Percentiles rank a stretch among this genome's conserved stretches.
These are phyloP conservation scores for Aquilaria agallochum DNA, from an alignment of 441 rosid species.

Conservation along the genomic window DNA sequence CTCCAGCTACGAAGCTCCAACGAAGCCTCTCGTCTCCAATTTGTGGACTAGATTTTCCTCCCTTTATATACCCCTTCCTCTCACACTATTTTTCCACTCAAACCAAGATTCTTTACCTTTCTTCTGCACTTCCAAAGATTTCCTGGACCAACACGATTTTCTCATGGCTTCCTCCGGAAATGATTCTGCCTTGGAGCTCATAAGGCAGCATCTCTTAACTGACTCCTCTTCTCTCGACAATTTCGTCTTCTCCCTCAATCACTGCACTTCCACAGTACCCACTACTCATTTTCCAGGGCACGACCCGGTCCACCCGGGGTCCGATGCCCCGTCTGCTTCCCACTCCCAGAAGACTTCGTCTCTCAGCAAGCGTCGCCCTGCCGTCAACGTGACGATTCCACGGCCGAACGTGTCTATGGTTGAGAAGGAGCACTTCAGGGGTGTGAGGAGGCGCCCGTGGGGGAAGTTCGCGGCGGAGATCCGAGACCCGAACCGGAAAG, in stretches of 20 bases:
- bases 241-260: conserved; percentile 19
- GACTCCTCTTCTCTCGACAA: conserved; percentile 37
- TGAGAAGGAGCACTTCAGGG: conserved; percentile 50
- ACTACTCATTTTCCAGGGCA: background rate
- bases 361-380: conserved; percentile 58
- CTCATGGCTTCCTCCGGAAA: conserved; percentile 33
- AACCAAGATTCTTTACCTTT: background rate
- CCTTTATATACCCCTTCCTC: conserved; percentile 13
- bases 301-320: conserved; percentile 2
- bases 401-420: conserved; percentile 10
- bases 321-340: conserved; percentile 7
- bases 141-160: background rate
- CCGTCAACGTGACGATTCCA: conserved; percentile 48
- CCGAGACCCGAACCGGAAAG: conserved; percentile 58
- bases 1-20: conserved; percentile 23
- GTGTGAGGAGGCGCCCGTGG: conserved; percentile 62
- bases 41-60: background rate
- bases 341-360: conserved; percentile 29
- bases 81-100: conserved; percentile 36
- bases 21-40: conserved; percentile 2
- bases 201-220: conserved; percentile 52
- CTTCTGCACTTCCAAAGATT: background rate
- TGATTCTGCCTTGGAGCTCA: conserved; percentile 44
- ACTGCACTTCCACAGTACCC: background rate
- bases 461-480: conserved; percentile 67